Evolutionary conservation across 208 protist genomes (phyloP), one percentile per base, ranked within the genome.

Genomic region (Jaenimonas drosophilae): DNA sequence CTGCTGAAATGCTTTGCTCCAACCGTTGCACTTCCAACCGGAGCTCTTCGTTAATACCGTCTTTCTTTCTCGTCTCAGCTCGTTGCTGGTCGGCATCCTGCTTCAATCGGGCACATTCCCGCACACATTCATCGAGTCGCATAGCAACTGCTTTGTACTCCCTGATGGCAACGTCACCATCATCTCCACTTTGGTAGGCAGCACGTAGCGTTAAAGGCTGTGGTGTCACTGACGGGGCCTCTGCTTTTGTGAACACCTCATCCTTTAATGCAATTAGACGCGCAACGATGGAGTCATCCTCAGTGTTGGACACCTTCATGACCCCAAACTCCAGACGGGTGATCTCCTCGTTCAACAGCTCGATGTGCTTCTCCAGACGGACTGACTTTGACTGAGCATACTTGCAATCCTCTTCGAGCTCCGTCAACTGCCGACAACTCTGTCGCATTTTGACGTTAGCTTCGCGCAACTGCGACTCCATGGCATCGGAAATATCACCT

Each of bases 141-240:
- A 75, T 37, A n/a, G 86, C 29, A 9, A 63, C 68, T 0, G 53
- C 53, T 40, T 70, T 88, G 60, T 88, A 90, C 68, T 90, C 85
- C 1, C 62, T 67, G 39, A 88, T 58, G 0, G 78, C 80, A 2
- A 64, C 44, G 32, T 89, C 77, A 12, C 38, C 43, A 23, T 65
- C 70, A 25, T 52, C 52, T 16, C 44, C 56, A 19, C 43, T 37
- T 7, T 14, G 29, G 7, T 4, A 7, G 28, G 54, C 28, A 4
- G 26, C 21, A 36, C 21, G 11, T 42, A 28, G 19, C 24, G 37
- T 41, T 3, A 42, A 33, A 21, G 19, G 46, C 1, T 40, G 23
- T 16, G 27, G 16, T n/a, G 42, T 31, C 14, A 61, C 62, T 5
- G 76, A 65, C n/a, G 78, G 75, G 9, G 70, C 49, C 34, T 78